Base-by-base conservation (phyloP, 2,329 filamentous ascomycete genomes). In the Septoria petroselini region DNA sequence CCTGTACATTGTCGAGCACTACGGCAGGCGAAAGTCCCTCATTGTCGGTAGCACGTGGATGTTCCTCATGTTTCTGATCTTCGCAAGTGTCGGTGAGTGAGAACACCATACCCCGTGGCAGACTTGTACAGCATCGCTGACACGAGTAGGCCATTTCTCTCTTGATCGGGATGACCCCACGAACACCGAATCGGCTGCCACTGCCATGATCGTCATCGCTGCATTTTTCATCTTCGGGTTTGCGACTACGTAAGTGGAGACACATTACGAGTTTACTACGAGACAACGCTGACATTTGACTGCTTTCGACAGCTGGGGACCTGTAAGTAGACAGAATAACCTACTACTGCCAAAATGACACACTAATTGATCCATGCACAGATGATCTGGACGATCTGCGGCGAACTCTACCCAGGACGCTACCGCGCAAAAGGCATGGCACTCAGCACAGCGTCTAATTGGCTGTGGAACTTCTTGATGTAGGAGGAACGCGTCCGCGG, bases 211-310 rank as follows among this genome's bases (percentile, higher is more conserved):
- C 34, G 75, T 83, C 50, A 85, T 85, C 65, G 82, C 83, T 0
- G 84, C 82, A 59, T 72, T 87, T 41, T 84, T 84, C 64, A 83
- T 85, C 58, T 73, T 82, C 1, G 80, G 75, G 1, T 86, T 82
- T 53, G 83, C 82, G 2, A 84, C 79, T 0, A 85, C 83, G 30
- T 33, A 33, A 33, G 30, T 33, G 30, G n/a, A 33, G 5, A 33
- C 30, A 15, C 30, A 12, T n/a, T n/a, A 5, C n/a, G 30, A n/a
- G n/a, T 7, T 6, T 27, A 9, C 9, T 5, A 5, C 9, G 23
- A 27, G 9, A 9, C 23, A 27, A 5, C 9, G 23, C 23, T 27
- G 9, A 27, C 23, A 5, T 27, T 27, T 5, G 5, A 27, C 9
- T 27, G 23, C 23, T 27, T 27, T 5, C 23, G 5, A 9, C 9